Evolutionary conservation across 2,329 filamentous ascomycete genomes (phyloP).

Genomic region (Alternaria arbusti): DNA sequence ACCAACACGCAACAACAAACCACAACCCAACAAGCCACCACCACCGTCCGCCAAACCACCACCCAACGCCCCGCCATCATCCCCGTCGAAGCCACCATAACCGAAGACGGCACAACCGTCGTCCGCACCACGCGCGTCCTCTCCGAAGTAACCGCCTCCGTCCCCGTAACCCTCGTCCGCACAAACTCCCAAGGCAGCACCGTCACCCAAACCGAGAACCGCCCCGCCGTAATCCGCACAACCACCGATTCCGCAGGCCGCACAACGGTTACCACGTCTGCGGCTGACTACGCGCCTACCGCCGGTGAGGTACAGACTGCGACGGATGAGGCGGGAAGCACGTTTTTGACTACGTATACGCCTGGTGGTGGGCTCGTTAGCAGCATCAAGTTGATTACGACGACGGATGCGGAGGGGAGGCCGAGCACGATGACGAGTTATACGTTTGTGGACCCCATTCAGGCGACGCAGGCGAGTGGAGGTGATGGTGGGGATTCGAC

Average conservation of each 20-base stretch:
- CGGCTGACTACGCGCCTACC: conserved; percentile 41
- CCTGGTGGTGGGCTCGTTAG: conserved; percentile 51
- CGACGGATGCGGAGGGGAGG: conserved; percentile 39
- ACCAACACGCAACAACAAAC: neutral
- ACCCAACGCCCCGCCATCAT: conserved; percentile 42
- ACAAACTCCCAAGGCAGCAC: conserved; percentile 50
- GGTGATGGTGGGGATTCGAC: conserved; percentile 6
- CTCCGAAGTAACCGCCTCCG: conserved; percentile 48
- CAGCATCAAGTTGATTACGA: conserved; percentile 48
- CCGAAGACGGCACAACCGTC: conserved; percentile 44
- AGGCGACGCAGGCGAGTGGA: conserved; percentile 17
- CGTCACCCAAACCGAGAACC: conserved; percentile 47
- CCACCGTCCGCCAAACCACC: conserved; percentile 3
- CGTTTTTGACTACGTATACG: conserved; percentile 56
- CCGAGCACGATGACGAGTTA: conserved; percentile 53
- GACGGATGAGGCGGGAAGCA: conserved; percentile 50
- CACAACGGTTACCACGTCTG: conserved; percentile 43
- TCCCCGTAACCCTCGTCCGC: conserved; percentile 46
- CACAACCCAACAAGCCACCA: conserved; percentile 3
- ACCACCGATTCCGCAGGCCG: conserved; percentile 50
- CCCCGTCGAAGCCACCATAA: conserved; percentile 48
- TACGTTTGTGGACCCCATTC: conserved; percentile 49
- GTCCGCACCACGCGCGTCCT: conserved; percentile 51
- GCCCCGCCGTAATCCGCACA: conserved; percentile 46
- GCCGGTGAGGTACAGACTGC: conserved; percentile 52